These are phyloP conservation scores for Trametes pubescens DNA, from an alignment of 1,284 basidiomycete species.

Conservation along the genomic window DNA sequence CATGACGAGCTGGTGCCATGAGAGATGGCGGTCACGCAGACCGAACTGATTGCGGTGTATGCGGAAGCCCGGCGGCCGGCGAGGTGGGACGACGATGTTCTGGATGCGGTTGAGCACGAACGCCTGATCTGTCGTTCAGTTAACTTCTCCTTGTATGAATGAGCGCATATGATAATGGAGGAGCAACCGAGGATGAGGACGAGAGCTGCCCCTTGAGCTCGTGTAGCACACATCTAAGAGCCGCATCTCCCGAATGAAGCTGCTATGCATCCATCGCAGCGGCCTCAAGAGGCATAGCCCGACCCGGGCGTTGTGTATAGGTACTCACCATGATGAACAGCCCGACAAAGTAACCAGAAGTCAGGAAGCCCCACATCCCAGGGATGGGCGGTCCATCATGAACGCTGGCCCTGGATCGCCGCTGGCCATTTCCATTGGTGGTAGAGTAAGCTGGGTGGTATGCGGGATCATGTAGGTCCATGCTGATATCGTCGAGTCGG, in stretches of 20 bases:
- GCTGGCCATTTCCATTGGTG: slow-evolving; percentile 7
- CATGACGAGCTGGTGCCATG: slow-evolving; percentile 40
- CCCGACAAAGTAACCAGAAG: slow-evolving; percentile 72
- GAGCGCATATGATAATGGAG: not conserved
- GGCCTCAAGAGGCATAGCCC: not conserved
- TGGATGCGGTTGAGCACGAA: slow-evolving; percentile 76
- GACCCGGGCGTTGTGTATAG: too few species aligned
- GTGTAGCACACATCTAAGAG: too few species aligned
- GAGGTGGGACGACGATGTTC: slow-evolving; percentile 77
- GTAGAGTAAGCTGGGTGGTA: slow-evolving; percentile 10
- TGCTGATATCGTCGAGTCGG: slow-evolving; percentile 40
- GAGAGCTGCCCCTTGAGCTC: not conserved
- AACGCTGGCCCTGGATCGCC: slow-evolving; percentile 13
- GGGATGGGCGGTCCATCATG: slow-evolving; percentile 48
- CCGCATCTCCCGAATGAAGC: too few species aligned
- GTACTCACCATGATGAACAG: slow-evolving; percentile 66
- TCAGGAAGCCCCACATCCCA: slow-evolving; percentile 73
- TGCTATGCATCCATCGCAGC: too few species aligned
- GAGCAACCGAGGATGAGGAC: not conserved
- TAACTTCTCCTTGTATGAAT: slow-evolving; percentile 17
- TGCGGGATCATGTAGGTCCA: slow-evolving; percentile 24
- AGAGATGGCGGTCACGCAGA: slow-evolving; percentile 15
- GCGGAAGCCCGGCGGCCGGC: slow-evolving; percentile 46
- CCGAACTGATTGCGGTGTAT: slow-evolving; percentile 32
- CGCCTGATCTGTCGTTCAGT: slow-evolving; percentile 51